Evolutionary conservation across 768 basidiomycete species (phyloP), one percentile per base, ranked within the genome.

Genomic region (Tricholoma furcatifolium): DNA sequence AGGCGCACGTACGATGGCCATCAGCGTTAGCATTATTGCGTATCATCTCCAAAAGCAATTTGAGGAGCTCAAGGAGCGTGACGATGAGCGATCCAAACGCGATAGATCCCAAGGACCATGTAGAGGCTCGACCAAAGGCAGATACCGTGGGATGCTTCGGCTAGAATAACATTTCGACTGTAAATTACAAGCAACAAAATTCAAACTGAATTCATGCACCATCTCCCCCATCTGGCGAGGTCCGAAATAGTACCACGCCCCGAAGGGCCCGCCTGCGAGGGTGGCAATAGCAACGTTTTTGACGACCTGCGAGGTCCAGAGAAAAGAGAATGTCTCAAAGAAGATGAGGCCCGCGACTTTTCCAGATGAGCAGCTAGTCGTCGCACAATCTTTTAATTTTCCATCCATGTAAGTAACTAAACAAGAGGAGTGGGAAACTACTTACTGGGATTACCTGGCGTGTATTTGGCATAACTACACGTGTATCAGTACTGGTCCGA

Each of bases 61-160:
- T 72, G 38, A 91, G 53, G 14, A 91, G 64, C 55, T 93, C 91
- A 38, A 93, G 69, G 30, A 93, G 65, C 1, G 92, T 90, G 24
- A 93, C 91, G 51, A 93, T 87, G 60, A 93, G 71, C 12, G 85
- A 88, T 12, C 90, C 90, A 63, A 94, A 92, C 0, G 90, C 88
- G 57, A 93, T 89, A 2, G 88, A 91, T 7, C 90, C 92, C 30
- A 94, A 77, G 0, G 90, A 92, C 23, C 85, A 67, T 0, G 88
- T 91, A 4, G 85, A 87, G 20, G 88, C 87, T 24, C 91, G 81
- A 18, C 79, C 78, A 59, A 93, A 87, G 0, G 88, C 77, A 40
- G 84, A 76, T 2, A 84, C 62, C 7, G 88, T 89, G 1, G 88
- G 85, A 62, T 88, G 78, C 54, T 79, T 82, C 32, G 88, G 89